A percentile compares a stretch with the other conserved stretches of the same genome.
These are phyloP conservation scores for Fallopia convolvulus DNA, from an alignment of 148 eudicot species.

Conservation along the genomic window DNA sequence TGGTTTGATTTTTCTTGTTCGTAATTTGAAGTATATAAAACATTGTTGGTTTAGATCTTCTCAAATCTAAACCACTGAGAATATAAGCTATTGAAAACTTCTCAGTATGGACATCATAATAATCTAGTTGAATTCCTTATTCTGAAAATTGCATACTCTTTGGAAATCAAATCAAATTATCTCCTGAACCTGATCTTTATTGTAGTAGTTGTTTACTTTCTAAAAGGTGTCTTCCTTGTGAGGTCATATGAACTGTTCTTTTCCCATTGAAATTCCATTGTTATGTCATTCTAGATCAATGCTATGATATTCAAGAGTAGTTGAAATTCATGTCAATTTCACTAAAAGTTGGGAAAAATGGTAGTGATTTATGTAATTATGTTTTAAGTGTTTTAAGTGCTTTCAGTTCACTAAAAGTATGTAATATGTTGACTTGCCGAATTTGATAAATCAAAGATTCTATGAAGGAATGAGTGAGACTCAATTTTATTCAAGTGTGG, in stretches of 20 bases:
- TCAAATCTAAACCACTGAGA: neutral
- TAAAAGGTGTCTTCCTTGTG: neutral
- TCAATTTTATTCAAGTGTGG: neutral
- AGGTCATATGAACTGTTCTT: neutral
- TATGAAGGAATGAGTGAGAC: too few relatives aligned
- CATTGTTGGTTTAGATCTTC: neutral
- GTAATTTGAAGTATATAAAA: neutral
- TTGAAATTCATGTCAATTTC: neutral
- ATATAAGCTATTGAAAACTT: neutral
- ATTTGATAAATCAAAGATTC: neutral
- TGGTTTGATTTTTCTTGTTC: neutral
- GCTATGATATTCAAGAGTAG: neutral
- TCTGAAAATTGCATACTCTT: neutral
- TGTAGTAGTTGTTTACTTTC: too few relatives aligned
- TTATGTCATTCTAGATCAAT: neutral
- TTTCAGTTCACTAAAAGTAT: neutral
- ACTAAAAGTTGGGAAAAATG: neutral
- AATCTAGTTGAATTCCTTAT: neutral
- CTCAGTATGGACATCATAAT: neutral
- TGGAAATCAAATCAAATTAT: neutral
- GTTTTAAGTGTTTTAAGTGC: neutral
- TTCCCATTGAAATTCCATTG: neutral
- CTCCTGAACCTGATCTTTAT: neutral
- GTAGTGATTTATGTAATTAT: neutral
- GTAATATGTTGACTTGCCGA: neutral